A percentile compares a stretch with the other conserved stretches of the same genome.
These are phyloP conservation scores for Capronia americana DNA, from an alignment of 2,329 filamentous ascomycete species.

Conservation along the genomic window DNA sequence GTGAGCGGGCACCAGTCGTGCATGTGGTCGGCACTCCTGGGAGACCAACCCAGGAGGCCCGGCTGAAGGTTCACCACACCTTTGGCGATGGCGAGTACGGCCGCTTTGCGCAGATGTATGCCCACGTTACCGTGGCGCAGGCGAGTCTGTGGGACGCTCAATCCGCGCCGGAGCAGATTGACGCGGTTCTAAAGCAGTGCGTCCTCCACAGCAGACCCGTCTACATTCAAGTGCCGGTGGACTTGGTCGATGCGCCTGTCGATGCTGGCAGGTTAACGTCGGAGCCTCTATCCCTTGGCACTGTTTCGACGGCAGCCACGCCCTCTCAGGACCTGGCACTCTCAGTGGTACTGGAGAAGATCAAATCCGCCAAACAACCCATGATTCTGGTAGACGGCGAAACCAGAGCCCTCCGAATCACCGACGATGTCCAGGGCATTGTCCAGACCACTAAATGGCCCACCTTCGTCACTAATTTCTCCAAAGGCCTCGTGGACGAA, in stretches of 20 bases:
- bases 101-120: constrained; percentile 55
- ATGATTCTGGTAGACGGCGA: constrained; percentile 61
- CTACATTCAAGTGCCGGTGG: constrained; percentile 62
- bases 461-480: constrained; percentile 55
- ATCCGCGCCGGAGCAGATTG: constrained; percentile 55
- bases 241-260: constrained; percentile 51
- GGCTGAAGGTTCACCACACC: constrained; percentile 47
- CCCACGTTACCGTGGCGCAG: constrained; percentile 4
- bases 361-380: constrained; percentile 55
- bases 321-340: constrained; percentile 1
- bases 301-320: not conserved
- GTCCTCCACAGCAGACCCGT: constrained; percentile 61
- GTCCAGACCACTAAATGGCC: constrained; percentile 54
- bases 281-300: not conserved
- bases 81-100: constrained; percentile 57
- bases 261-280: not conserved
- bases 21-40: constrained; percentile 65
- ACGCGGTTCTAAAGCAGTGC: constrained; percentile 57
- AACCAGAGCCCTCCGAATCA: constrained; percentile 49
- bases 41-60: constrained; percentile 55
- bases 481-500: constrained; percentile 59
- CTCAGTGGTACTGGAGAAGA: constrained; percentile 25
- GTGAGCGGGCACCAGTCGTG: constrained; percentile 64
- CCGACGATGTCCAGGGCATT: constrained; percentile 50
- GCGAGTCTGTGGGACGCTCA: not conserved